A percentile compares a stretch with the other conserved stretches of the same genome.
Evolutionary conservation across 768 basidiomycete genomes (phyloP).

Genomic region (Russula earlei): DNA sequence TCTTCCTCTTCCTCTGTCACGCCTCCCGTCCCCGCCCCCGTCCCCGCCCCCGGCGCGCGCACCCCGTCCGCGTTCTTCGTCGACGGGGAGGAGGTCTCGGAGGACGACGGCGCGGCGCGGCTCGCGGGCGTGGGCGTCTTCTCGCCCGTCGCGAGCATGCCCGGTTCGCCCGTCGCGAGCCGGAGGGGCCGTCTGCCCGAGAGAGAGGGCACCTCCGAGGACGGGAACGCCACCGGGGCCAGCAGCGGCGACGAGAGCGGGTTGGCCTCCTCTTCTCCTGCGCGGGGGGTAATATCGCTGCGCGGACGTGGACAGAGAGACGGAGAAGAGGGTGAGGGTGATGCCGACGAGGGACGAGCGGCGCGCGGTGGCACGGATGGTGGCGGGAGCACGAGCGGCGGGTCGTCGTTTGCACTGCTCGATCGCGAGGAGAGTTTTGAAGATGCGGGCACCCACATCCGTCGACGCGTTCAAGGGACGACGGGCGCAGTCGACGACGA

Average conservation of each 20-base stretch:
- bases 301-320: neutral
- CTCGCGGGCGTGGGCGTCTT: constrained; percentile 66
- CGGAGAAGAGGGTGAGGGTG: neutral
- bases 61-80: constrained; percentile 7
- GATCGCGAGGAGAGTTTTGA: constrained; percentile 21
- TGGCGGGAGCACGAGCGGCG: constrained; percentile 16
- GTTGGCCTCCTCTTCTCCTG: neutral
- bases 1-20: neutral
- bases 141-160: constrained; percentile 58
- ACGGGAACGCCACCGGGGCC: neutral
- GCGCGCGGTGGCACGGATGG: neutral
- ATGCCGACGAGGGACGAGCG: neutral
- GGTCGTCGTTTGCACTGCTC: constrained; percentile 30
- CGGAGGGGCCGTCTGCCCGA: neutral
- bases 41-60: neutral
- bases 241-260: neutral
- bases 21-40: neutral
- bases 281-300: no score
- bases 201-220: constrained; percentile 1
- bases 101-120: constrained; percentile 14
- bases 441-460: constrained; percentile 11
- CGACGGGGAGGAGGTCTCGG: neutral
- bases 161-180: constrained; percentile 50
- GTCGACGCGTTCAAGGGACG: constrained; percentile 12
- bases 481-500: neutral